These are phyloP conservation scores for Chenopodium quinoa DNA, from an alignment of 148 eudicot genomes.

Conservation along the genomic window DNA sequence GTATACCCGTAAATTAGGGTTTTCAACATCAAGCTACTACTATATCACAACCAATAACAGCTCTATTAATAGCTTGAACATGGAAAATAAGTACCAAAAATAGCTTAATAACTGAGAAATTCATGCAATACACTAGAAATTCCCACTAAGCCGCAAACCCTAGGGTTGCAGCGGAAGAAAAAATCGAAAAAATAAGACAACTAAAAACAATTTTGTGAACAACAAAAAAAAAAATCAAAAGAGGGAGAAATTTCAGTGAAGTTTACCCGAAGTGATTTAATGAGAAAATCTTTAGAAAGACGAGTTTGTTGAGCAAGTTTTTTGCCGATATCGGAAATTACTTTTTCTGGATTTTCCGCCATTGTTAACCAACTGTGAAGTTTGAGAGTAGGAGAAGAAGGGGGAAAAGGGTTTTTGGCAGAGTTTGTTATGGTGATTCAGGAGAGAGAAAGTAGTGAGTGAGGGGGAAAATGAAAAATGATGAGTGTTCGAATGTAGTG, in stretches of 20 bases:
- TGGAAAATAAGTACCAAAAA: background rate
- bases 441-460: too few relatives aligned
- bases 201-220: background rate
- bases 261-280: conserved; percentile 64
- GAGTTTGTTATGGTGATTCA: background rate
- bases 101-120: background rate
- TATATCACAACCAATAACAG: background rate
- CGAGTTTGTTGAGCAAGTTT: conserved; percentile 55
- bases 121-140: background rate
- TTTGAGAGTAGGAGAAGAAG: background rate
- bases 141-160: background rate
- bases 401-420: background rate
- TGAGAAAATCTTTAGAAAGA: conserved; percentile 57
- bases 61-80: background rate
- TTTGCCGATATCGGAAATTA: conserved; percentile 53
- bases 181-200: background rate
- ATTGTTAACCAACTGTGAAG: conserved; percentile 2
- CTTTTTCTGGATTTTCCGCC: conserved; percentile 34
- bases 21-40: background rate
- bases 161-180: background rate
- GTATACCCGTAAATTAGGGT: background rate
- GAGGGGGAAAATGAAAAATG: background rate
- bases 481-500: background rate
- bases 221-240: background rate
- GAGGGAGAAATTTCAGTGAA: too few relatives aligned